phyloP scores from a whole-genome alignment of 1,139 yeast species.

The Schizosaccharomyces versatilis region DNA sequence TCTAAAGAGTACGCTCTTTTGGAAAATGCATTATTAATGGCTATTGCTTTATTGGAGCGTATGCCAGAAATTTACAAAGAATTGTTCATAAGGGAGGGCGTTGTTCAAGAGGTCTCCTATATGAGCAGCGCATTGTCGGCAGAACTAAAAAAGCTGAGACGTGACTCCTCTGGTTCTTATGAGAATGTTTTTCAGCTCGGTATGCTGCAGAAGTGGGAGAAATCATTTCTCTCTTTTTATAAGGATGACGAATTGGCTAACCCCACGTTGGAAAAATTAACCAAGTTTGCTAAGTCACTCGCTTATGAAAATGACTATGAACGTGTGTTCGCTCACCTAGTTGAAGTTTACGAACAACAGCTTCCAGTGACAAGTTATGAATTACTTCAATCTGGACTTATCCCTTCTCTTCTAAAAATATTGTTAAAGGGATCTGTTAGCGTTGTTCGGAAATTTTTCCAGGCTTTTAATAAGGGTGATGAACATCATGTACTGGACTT shows the following conservation, averaged over 20 bases:
- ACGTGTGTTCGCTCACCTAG: background rate
- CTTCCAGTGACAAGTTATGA: constrained; percentile 14
- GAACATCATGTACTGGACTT: background rate
- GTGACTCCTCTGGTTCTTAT: background rate
- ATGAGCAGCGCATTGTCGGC: constrained; percentile 6
- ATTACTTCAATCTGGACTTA: constrained; percentile 29
- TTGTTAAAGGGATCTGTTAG: background rate
- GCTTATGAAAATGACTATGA: background rate
- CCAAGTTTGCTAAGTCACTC: background rate
- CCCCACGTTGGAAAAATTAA: background rate
- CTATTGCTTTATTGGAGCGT: constrained; percentile 26
- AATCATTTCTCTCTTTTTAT: background rate
- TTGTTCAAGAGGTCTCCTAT: constrained; percentile 30
- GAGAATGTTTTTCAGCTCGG: background rate
- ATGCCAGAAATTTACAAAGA: constrained; percentile 26
- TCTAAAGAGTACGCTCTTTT: constrained; percentile 22
- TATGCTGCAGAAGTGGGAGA: background rate
- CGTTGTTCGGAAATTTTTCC: background rate
- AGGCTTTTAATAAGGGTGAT: background rate
- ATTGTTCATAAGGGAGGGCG: constrained; percentile 51
- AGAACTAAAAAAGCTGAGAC: constrained; percentile 4
- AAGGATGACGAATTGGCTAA: background rate
- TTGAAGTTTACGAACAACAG: background rate
- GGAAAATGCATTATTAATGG: constrained; percentile 33
- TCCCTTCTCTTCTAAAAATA: constrained; percentile 14